A percentile compares a stretch with the other conserved stretches of the same genome.
These are phyloP conservation scores for Podila minutissima DNA, from an alignment of 192 early-diverging fungal species.

Conservation along the genomic window DNA sequence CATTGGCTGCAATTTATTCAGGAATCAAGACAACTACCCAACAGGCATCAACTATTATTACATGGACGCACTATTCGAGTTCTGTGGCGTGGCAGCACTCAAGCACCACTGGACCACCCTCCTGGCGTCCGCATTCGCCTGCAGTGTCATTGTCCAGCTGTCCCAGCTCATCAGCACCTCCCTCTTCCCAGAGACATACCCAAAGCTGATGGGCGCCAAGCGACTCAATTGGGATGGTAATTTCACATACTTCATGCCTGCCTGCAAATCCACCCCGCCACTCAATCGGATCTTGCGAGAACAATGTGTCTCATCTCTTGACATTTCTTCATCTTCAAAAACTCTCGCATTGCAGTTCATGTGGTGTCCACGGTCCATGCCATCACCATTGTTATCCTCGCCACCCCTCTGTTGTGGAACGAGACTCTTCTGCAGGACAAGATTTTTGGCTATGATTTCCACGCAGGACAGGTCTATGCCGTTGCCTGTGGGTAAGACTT, in stretches of 20 bases:
- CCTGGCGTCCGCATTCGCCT: conserved; percentile 58
- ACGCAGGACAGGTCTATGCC: conserved; percentile 81
- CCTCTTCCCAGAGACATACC: conserved; percentile 76
- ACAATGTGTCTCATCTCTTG: not conserved
- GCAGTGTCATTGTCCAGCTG: conserved; percentile 62
- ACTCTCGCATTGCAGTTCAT: conserved; percentile 59
- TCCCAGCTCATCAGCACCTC: conserved; percentile 70
- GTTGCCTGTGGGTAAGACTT: conserved; percentile 79
- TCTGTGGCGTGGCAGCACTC: conserved; percentile 66
- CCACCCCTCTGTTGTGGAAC: conserved; percentile 76
- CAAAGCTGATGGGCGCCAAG: conserved; percentile 62
- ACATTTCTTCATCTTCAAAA: not conserved
- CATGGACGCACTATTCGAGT: conserved; percentile 53
- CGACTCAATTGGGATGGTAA: conserved; percentile 60
- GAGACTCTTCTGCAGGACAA: conserved; percentile 69
- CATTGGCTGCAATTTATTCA: not conserved
- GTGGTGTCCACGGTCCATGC: conserved; percentile 85
- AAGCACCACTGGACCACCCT: conserved; percentile 73
- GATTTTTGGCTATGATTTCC: conserved; percentile 76
- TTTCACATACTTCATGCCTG: not conserved
- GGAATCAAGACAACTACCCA: not conserved
- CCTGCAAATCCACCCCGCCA: not conserved
- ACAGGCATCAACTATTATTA: not conserved
- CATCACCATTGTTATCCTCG: conserved; percentile 67
- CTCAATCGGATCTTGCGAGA: not conserved